Evolutionary conservation across 306 rosid species (phyloP).

Genomic region (Acacia confusa): DNA sequence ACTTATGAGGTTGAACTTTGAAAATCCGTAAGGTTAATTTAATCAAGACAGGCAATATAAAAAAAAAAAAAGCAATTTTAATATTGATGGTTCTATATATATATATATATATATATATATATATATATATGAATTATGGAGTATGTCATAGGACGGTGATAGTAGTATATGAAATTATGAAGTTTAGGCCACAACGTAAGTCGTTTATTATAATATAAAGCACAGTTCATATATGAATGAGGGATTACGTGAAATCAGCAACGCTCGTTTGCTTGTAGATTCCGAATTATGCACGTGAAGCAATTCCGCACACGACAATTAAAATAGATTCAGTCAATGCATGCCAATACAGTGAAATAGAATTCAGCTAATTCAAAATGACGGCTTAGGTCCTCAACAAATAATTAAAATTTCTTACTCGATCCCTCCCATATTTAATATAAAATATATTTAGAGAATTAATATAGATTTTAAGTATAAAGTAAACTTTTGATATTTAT

Average conservation of each 20-base stretch:
- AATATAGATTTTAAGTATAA: too few species aligned
- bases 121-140: neutral
- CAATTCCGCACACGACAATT: neutral
- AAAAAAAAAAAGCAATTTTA: neutral
- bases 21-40: neutral
- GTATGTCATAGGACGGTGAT: too few species aligned
- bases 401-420: neutral
- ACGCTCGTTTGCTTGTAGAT: neutral
- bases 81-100: neutral
- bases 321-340: neutral
- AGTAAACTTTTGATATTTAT: too few species aligned
- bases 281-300: neutral
- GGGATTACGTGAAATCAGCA: neutral
- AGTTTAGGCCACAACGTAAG: neutral
- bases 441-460: too few species aligned
- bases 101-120: too few species aligned
- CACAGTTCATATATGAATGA: neutral
- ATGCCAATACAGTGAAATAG: neutral
- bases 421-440: too few species aligned
- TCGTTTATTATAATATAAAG: neutral
- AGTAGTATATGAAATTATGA: neutral
- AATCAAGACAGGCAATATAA: neutral
- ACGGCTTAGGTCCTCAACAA: neutral
- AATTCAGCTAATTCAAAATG: neutral
- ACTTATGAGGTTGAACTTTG: neutral